phyloP scores from a whole-genome alignment of 164 flowering plant genomes.

The Chimonanthus praecox region DNA sequence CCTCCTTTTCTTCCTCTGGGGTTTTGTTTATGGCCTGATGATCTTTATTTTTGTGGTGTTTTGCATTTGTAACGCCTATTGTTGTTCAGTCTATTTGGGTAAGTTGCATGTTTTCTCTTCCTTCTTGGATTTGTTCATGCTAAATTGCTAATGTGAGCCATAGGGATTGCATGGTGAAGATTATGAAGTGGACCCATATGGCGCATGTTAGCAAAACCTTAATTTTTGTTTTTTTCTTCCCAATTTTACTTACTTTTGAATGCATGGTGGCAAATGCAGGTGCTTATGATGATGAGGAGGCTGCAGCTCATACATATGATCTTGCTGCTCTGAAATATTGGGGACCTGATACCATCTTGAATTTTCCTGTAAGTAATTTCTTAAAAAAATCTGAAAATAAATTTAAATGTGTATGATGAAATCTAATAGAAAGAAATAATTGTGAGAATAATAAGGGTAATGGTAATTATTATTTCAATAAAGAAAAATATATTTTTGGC shows the following conservation, averaged over 20 bases:
- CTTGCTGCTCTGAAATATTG: slow-evolving; percentile 94
- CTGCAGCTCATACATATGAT: slow-evolving; percentile 90
- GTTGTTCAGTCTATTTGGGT: slow-evolving; percentile 77
- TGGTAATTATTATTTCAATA: background rate
- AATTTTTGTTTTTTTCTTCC: background rate
- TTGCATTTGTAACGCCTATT: slow-evolving; percentile 38
- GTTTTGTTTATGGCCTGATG: slow-evolving; percentile 5
- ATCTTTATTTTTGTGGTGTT: slow-evolving; percentile 16
- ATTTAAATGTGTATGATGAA: background rate
- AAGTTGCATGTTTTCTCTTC: slow-evolving; percentile 20
- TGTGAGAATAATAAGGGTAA: background rate
- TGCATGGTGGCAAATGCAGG: slow-evolving; percentile 35
- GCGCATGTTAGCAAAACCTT: slow-evolving; percentile 7
- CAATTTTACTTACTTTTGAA: background rate
- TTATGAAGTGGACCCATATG: background rate
- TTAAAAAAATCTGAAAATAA: background rate
- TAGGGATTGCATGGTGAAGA: background rate
- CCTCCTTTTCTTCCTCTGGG: background rate
- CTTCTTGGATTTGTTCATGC: background rate
- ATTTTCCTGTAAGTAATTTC: slow-evolving; percentile 61
- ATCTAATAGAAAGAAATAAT: background rate
- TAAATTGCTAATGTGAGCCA: background rate
- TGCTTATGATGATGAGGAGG: slow-evolving; percentile 86
- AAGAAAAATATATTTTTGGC: background rate
- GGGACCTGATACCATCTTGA: slow-evolving; percentile 69